Conservation (phyloP, 352 stramenopile species). For the Phytophthora idaei region DNA sequence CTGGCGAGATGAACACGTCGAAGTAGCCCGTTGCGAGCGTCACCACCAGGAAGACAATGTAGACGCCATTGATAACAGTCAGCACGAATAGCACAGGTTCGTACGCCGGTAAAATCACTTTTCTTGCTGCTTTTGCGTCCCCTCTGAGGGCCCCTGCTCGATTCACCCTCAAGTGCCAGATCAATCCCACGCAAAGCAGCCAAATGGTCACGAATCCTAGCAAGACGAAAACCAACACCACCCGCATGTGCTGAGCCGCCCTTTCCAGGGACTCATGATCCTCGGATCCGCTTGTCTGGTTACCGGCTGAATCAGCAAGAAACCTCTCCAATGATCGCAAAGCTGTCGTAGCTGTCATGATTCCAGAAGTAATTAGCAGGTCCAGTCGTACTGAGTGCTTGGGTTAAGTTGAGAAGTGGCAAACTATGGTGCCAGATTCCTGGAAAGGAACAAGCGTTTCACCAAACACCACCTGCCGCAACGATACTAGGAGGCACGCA, state of each 20-base stretch:
- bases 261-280: constrained; percentile 2
- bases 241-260: constrained; percentile 22
- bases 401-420: constrained; percentile 25
- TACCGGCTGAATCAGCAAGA: constrained; percentile 18
- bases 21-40: constrained; percentile 31
- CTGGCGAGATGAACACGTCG: constrained; percentile 14
- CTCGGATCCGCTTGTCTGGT: background rate
- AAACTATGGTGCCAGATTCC: constrained; percentile 3
- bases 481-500: background rate
- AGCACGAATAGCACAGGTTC: constrained; percentile 45
- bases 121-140: constrained; percentile 33
- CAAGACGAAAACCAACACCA: constrained; percentile 35
- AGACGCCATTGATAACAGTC: constrained; percentile 32
- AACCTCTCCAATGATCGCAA: constrained; percentile 8
- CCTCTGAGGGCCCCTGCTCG: constrained; percentile 37
- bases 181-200: constrained; percentile 37
- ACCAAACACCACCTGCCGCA: background rate
- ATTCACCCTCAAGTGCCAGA: constrained; percentile 44
- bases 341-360: background rate
- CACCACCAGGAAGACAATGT: constrained; percentile 33
- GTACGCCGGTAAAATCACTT: constrained; percentile 51
- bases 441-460: constrained; percentile 25
- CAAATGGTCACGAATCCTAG: constrained; percentile 44
- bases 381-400: background rate
- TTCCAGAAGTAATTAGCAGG: background rate